phyloP scores from a whole-genome alignment of 345 rosid genomes.

The Cardamine chenopodiifolia region DNA sequence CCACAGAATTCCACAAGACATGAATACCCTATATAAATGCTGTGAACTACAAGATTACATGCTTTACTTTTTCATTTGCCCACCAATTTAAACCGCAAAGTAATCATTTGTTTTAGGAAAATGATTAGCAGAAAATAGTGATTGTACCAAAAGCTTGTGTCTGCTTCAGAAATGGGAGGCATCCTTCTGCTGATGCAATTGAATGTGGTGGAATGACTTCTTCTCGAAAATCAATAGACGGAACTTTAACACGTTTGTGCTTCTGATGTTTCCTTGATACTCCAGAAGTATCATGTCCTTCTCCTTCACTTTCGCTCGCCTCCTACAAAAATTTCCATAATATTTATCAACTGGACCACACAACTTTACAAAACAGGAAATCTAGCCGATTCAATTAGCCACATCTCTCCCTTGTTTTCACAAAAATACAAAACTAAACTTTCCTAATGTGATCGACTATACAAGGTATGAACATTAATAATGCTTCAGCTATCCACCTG shows the following conservation, averaged over 20 bases:
- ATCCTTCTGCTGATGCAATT: conserved; percentile 59
- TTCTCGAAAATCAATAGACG: conserved; percentile 48
- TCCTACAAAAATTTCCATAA: conserved; percentile 52
- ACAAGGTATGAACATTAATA: neutral
- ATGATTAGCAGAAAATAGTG: conserved; percentile 8
- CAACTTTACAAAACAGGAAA: conserved; percentile 8
- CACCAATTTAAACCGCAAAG: conserved; percentile 15
- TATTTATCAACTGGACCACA: neutral
- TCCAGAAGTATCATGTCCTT: conserved; percentile 56
- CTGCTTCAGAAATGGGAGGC: conserved; percentile 70
- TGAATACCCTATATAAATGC: neutral
- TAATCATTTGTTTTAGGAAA: conserved; percentile 12
- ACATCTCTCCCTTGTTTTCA: conserved; percentile 2
- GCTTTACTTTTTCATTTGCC: conserved; percentile 5
- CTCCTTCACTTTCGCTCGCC: conserved; percentile 73
- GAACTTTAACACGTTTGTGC: conserved; percentile 58
- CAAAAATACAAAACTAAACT: neutral
- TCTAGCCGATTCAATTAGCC: neutral
- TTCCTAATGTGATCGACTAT: neutral
- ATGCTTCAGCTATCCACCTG: conserved; percentile 16
- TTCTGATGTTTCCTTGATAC: conserved; percentile 53
- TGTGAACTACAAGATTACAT: conserved; percentile 19
- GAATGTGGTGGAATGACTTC: conserved; percentile 48
- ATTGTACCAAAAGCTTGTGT: conserved; percentile 60
- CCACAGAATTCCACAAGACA: conserved; percentile 24